These are phyloP conservation scores for Cladophialophora chaetospira DNA, from an alignment of 2,329 filamentous ascomycete genomes.

Conservation along the genomic window DNA sequence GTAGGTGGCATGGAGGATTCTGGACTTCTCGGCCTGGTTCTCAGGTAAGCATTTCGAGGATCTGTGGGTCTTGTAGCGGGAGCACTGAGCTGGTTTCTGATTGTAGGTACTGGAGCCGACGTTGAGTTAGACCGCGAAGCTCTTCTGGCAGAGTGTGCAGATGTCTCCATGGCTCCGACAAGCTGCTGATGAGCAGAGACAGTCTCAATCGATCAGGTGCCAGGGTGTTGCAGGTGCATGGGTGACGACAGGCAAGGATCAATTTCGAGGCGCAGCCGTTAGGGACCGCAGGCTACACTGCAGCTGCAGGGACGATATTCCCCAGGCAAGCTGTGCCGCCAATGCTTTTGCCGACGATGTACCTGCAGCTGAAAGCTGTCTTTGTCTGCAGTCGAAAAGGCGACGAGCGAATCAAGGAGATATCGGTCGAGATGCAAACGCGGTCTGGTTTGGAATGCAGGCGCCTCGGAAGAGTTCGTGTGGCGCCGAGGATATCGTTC, in stretches of 20 bases:
- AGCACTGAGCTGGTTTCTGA: conserved; percentile 42
- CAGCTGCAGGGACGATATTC: conserved; percentile 16
- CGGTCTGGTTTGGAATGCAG: conserved; percentile 21
- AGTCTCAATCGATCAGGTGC: conserved; percentile 4
- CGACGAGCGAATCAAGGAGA: conserved; percentile 21
- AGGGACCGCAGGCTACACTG: conserved; percentile 22
- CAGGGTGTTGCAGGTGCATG: conserved; percentile 15
- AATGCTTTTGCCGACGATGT: conserved; percentile 12
- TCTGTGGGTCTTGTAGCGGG: conserved; percentile 38
- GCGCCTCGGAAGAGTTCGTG: conserved; percentile 8
- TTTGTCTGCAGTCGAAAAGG: conserved; percentile 13
- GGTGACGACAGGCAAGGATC: conserved; percentile 4
- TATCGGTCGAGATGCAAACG: conserved; percentile 17
- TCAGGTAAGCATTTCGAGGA: conserved; percentile 34
- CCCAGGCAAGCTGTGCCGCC: conserved; percentile 18
- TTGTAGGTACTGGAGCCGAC: conserved; percentile 46
- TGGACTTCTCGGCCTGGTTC: conserved; percentile 32
- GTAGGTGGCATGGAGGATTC: conserved; percentile 20
- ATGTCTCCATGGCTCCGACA: conserved; percentile 22
- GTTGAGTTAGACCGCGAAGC: conserved; percentile 47
- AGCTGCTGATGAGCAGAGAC: neutral
- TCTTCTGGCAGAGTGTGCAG: conserved; percentile 18
- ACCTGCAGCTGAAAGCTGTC: conserved; percentile 23
- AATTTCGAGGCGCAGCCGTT: conserved; percentile 7
- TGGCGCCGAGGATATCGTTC: neutral